Conservation (phyloP, 192 early-diverging fungal genomes). For the Physocladia obscura region DNA sequence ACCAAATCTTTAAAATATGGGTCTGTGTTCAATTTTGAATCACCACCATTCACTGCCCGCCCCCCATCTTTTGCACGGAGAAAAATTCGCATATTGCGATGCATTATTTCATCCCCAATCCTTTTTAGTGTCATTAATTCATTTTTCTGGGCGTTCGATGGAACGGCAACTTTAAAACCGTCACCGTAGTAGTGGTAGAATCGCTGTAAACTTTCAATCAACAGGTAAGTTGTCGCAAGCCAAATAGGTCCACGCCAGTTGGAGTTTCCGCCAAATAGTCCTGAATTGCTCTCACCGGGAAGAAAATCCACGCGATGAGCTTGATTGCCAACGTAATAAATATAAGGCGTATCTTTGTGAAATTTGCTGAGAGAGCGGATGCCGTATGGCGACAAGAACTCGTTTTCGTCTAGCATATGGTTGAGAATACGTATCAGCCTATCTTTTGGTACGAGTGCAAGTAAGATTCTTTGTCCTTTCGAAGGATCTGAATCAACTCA, state of each 20-base stretch:
- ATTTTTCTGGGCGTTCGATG: no score
- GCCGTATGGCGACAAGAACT: constrained; percentile 51
- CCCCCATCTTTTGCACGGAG: constrained; percentile 30
- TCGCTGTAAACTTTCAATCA: constrained; percentile 15
- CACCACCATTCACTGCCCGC: constrained; percentile 42
- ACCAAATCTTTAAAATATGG: constrained; percentile 49
- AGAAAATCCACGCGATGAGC: constrained; percentile 50
- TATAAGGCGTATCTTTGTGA: constrained; percentile 45
- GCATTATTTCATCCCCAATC: constrained; percentile 36
- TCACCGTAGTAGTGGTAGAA: constrained; percentile 37
- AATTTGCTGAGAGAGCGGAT: constrained; percentile 51
- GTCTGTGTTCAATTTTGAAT: constrained; percentile 39
- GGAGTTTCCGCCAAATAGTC: constrained; percentile 41
- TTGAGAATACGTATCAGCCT: constrained; percentile 40
- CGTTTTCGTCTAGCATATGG: constrained; percentile 50
- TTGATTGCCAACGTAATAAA: constrained; percentile 42
- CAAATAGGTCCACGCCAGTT: constrained; percentile 40
- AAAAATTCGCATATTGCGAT: constrained; percentile 31
- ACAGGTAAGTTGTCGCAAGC: constrained; percentile 25
- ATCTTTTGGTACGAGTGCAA: constrained; percentile 43
- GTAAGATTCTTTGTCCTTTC: constrained; percentile 30
- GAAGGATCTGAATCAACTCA: no score
- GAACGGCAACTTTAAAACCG: not conserved
- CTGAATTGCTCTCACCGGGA: constrained; percentile 41
- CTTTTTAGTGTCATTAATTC: constrained; percentile 16